These are phyloP conservation scores for Colletotrichum higginsianum DNA, from an alignment of 2,329 filamentous ascomycete genomes.

Conservation along the genomic window DNA sequence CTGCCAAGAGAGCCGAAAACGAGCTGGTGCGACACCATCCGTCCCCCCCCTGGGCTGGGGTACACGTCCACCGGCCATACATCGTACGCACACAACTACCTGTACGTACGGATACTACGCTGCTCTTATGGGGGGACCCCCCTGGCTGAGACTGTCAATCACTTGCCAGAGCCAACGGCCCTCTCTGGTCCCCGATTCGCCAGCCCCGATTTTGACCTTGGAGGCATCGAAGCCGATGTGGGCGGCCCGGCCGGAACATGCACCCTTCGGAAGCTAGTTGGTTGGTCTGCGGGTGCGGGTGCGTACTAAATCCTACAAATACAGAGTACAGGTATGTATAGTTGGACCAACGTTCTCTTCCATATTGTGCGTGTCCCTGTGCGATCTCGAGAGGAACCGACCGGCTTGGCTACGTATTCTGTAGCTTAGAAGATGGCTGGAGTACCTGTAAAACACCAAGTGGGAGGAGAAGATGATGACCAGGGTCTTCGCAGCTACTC, in stretches of 20 bases:
- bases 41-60: background rate
- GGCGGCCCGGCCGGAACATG: conserved; percentile 18
- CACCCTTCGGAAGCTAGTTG: background rate
- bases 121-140: background rate
- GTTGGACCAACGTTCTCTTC: too few species aligned
- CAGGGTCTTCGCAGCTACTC: conserved; percentile 17
- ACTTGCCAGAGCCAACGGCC: background rate
- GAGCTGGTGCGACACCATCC: conserved; percentile 32
- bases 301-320: too few species aligned
- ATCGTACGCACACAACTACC: background rate
- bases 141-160: background rate
- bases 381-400: too few species aligned
- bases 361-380: too few species aligned
- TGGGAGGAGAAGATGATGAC: background rate
- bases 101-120: background rate
- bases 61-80: too few species aligned
- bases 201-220: background rate
- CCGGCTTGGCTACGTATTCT: too few species aligned
- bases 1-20: conserved; percentile 36
- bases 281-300: too few species aligned
- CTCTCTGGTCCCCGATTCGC: conserved; percentile 8
- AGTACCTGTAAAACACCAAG: too few species aligned
- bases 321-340: too few species aligned
- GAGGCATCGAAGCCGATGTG: conserved; percentile 23
- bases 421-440: too few species aligned